phyloP scores from a whole-genome alignment of 148 eudicot species.

The Rhododendron williamsianum region DNA sequence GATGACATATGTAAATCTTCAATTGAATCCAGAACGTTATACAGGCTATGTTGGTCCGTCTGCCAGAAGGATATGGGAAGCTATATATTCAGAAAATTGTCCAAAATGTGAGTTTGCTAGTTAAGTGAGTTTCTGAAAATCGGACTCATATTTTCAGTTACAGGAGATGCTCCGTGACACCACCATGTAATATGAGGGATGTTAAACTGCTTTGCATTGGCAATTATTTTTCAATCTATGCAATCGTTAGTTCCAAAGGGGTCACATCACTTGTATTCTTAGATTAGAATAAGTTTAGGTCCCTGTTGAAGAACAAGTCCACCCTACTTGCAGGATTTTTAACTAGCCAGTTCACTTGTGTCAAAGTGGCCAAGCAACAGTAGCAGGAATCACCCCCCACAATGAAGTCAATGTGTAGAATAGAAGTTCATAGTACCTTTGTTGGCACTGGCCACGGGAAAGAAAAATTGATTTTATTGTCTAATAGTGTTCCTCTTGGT shows the following conservation, averaged over 20 bases:
- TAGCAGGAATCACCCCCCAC: conserved; percentile 3
- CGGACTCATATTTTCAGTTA: neutral
- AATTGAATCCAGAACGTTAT: conserved; percentile 79
- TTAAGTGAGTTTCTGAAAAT: neutral
- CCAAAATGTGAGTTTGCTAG: conserved; percentile 60
- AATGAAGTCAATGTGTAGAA: neutral
- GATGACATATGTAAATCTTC: conserved; percentile 96
- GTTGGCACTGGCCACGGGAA: neutral
- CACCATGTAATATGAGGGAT: neutral
- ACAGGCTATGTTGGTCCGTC: conserved; percentile 93
- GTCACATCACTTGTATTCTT: neutral
- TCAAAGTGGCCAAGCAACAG: neutral
- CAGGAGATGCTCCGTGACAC: neutral
- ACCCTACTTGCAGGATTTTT: neutral
- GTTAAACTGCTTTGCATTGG: neutral
- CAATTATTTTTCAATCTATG: neutral
- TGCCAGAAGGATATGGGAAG: conserved; percentile 96
- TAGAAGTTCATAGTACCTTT: neutral
- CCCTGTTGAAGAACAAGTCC: neutral
- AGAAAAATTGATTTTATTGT: neutral
- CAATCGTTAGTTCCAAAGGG: neutral
- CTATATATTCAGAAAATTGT: conserved; percentile 90
- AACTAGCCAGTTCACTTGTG: neutral
- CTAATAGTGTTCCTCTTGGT: neutral
- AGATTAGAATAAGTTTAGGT: neutral